A percentile compares a stretch with the other conserved stretches of the same genome.
Conservation (phyloP, 2,329 filamentous ascomycete genomes). For the Hypoxylon sp. region DNA sequence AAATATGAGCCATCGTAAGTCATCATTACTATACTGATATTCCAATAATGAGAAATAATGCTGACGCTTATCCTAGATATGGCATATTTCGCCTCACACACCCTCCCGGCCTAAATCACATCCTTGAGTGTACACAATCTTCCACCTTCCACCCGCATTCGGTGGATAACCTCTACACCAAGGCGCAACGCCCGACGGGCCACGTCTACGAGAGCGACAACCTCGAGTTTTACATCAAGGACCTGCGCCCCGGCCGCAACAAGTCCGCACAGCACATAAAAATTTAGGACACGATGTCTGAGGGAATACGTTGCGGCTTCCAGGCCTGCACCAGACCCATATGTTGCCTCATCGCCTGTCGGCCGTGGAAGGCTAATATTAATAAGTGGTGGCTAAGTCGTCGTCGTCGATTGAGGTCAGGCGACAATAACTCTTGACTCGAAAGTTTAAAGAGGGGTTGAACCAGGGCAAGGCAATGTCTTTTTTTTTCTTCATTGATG, state of each 20-base stretch:
- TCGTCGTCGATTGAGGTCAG: conserved; percentile 4
- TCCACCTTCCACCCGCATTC: conserved; percentile 85
- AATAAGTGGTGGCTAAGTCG: conserved; percentile 7
- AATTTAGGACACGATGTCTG: conserved; percentile 47
- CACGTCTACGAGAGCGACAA: conserved; percentile 77
- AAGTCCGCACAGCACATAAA: conserved; percentile 43
- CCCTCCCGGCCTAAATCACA: conserved; percentile 87
- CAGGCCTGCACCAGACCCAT: conserved; percentile 20
- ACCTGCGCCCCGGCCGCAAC: conserved; percentile 59
- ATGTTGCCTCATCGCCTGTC: conserved; percentile 24
- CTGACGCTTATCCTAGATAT: conserved; percentile 66
- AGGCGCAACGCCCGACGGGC: conserved; percentile 73
- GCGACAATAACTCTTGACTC: no score
- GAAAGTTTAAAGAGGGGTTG: no score
- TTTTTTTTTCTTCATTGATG: neutral
- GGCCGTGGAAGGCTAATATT: conserved; percentile 10
- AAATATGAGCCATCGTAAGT: conserved; percentile 79
- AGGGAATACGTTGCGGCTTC: conserved; percentile 40
- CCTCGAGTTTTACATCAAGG: conserved; percentile 70
- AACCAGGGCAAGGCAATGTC: no score
- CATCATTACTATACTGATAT: neutral
- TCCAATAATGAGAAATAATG: neutral
- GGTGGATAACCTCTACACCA: conserved; percentile 79
- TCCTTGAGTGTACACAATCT: conserved; percentile 80
- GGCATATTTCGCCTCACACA: conserved; percentile 94